Base-by-base conservation (phyloP, 2,329 filamentous ascomycete genomes). In the Calonectria multiphialidica region DNA sequence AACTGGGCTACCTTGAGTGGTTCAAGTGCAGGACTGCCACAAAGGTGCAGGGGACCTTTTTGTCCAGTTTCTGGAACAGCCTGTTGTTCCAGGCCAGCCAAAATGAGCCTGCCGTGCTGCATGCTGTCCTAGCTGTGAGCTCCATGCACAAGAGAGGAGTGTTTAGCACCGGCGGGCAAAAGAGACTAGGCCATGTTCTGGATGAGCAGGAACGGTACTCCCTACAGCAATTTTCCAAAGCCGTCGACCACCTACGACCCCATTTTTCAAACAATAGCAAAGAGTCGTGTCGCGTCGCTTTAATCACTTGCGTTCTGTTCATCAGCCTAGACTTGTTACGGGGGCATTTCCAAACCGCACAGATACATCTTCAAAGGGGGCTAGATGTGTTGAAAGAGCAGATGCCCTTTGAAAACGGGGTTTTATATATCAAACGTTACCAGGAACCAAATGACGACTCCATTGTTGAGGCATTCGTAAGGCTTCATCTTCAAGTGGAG, bases 361-460 rank as follows among this genome's bases (percentile, higher is more conserved):
- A 84, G 35, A 74, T 77, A 5, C 87, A 88, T 74, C 80, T 88
- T 8, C 80, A 82, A n/a, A 86, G 81, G 47, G 87, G 87, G 0
- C 67, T 88, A 5, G 83, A 78, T 50, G 74, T 88, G 15, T 73
- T 88, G 1, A 71, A 71, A 15, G 78, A 81, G 7, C 30, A 40
- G 16, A 63, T 57, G 30, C 40, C 50, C 23, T 75, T 66, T 55
- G 74, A 71, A 33, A 65, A 71, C 66, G 71, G 71, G 1, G 42
- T 71, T 12, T 50, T 78, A 16, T 42, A 63, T 3, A 5, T 77
- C 16, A 71, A 72, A 23, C 47, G 70, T 13, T 70, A 57, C 2
- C 70, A 33, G 4, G 81, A 83, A 5, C 79, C 79, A 1, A 76
- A 82, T 0, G 86, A 89, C 53, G 80, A 84, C 45, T 86, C 83